Base-by-base conservation (phyloP, 169 alveolate genomes). In the Cryptosporidium bovis region DNA sequence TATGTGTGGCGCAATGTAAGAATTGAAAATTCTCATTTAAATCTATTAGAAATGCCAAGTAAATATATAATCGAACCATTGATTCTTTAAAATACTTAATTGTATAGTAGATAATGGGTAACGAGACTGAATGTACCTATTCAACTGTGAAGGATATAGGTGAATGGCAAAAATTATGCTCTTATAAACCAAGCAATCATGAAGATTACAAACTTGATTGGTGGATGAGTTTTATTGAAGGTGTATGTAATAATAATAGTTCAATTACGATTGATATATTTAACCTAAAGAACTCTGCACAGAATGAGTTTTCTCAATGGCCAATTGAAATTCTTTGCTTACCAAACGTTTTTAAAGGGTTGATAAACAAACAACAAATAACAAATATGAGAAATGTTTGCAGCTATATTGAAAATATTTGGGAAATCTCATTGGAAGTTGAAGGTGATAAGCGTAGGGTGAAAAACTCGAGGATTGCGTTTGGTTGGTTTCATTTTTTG, bases 191-290 rank as follows among this genome's bases (percentile, higher is more conserved):
- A 34, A 64, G 64, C 56, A n/a, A 33, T 27, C 65, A 77, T 55
- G 87, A 77, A 24, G 87, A 77, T 5, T 77, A 77, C 36, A 77
- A 77, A 29, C n/a, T 77, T 20, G 87, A 77, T n/a, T 77, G 87
- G 87, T 77, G 87, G 87, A 8, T 44, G 7, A 56, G 64, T 16
- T 58, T 60, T 3, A 77, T 77, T 1, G 87, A 77, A 31, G 18
- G 29, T 7, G 8, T 62, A 0, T 77, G 87, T 31, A 31, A 56
- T 12, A 77, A 44, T 56, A 77, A 77, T 20, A n/a, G 56, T 34
- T 77, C 87, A 6, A 15, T 77, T 16, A 40, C 64, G 2, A 27
- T 77, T 62, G 51, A 77, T 55, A 77, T 77, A 4, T 24, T n/a
- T 20, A 40, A 31, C 7, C 46, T 77, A 10, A 77, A 62, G 31